A percentile compares a stretch with the other conserved stretches of the same genome.
Evolutionary conservation across 192 early-diverging fungal genomes (phyloP).

Genomic region (Mycoemilia scoparia): DNA sequence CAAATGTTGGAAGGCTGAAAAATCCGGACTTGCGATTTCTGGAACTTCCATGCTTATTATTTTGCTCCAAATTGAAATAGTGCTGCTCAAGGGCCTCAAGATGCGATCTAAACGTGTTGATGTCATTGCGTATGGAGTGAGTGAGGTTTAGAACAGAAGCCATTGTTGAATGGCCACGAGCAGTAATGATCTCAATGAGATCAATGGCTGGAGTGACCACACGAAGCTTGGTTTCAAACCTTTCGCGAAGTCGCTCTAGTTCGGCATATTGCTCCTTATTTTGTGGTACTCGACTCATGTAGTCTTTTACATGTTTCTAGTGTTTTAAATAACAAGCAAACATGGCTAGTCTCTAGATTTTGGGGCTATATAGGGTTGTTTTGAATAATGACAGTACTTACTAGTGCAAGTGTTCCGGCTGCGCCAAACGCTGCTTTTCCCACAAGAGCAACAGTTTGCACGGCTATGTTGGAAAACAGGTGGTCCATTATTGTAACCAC

Average conservation of each 20-base stretch:
- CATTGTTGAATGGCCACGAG: slow-evolving; percentile 40
- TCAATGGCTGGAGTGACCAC: slow-evolving; percentile 52
- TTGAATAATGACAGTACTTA: background rate
- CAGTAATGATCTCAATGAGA: slow-evolving; percentile 39
- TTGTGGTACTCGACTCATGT: slow-evolving; percentile 16
- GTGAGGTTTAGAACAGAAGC: slow-evolving; percentile 36
- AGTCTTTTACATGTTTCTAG: slow-evolving; percentile 24
- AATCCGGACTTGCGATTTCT: background rate
- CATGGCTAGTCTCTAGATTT: background rate
- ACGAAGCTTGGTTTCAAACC: slow-evolving; percentile 30
- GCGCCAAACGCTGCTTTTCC: slow-evolving; percentile 40
- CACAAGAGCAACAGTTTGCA: slow-evolving; percentile 38
- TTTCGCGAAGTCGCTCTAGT: slow-evolving; percentile 19
- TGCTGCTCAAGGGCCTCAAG: slow-evolving; percentile 8
- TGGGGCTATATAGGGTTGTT: background rate
- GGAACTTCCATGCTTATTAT: background rate
- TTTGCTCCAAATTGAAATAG: too few species aligned
- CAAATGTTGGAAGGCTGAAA: background rate
- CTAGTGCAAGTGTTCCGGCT: slow-evolving; percentile 26
- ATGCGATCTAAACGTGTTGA: slow-evolving; percentile 23
- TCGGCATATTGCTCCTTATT: slow-evolving; percentile 7
- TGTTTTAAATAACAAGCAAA: slow-evolving; percentile 1
- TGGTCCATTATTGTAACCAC: slow-evolving; percentile 46
- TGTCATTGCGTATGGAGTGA: slow-evolving; percentile 30
- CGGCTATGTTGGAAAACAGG: slow-evolving; percentile 38